phyloP scores from a whole-genome alignment of 1,139 yeast species.

The Saccharomyces hybrid region DNA sequence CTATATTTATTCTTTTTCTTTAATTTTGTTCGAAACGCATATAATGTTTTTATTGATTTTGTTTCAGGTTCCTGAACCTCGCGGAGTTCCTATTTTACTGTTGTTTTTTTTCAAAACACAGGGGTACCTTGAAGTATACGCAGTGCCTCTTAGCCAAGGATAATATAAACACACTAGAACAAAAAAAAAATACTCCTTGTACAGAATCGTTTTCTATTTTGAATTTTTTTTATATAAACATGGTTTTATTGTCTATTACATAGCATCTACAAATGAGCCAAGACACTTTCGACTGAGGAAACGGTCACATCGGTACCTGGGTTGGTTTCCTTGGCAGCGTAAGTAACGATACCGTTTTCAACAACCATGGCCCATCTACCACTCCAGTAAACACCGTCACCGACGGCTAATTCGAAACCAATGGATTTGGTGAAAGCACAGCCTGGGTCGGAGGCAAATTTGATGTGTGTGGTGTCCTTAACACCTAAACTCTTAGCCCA shows the following conservation, averaged over 20 bases:
- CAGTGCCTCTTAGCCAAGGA: too few species aligned
- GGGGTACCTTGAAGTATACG: too few species aligned
- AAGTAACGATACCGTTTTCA: slow-evolving; percentile 55
- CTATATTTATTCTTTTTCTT: neutral
- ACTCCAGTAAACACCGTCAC: slow-evolving; percentile 55
- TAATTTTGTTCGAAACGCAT: neutral
- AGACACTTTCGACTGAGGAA: slow-evolving; percentile 53
- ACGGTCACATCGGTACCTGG: slow-evolving; percentile 53
- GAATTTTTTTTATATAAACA: neutral
- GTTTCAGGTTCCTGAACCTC: neutral
- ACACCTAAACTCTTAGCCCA: slow-evolving; percentile 68
- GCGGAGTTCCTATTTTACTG: neutral
- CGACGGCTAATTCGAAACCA: slow-evolving; percentile 53
- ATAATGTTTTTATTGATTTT: too few species aligned
- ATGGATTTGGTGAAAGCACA: slow-evolving; percentile 53
- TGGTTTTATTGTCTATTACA: neutral
- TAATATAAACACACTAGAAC: too few species aligned
- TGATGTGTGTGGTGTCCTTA: slow-evolving; percentile 37
- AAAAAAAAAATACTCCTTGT: neutral
- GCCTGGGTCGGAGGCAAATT: slow-evolving; percentile 69
- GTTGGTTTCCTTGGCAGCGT: slow-evolving; percentile 52
- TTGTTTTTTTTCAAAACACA: too few species aligned
- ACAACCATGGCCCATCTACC: slow-evolving; percentile 67
- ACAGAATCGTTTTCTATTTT: neutral
- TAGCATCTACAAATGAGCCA: slow-evolving; percentile 32